A percentile compares a stretch with the other conserved stretches of the same genome.
Evolutionary conservation across 106 monocot species (phyloP).

Genomic region (Dioscorea zingiberensis): DNA sequence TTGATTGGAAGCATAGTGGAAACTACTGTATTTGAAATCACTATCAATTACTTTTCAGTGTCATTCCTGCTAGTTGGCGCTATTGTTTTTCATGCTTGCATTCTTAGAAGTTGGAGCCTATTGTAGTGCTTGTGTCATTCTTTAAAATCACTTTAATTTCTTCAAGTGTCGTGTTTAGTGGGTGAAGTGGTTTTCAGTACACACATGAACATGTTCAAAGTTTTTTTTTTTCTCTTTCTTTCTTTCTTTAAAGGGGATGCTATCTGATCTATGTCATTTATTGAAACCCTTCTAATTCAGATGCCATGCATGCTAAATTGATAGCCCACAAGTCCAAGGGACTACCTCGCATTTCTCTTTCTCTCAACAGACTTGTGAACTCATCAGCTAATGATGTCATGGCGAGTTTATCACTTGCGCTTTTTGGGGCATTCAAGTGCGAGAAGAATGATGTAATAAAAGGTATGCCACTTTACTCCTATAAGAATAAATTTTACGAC

Average conservation of each 20-base stretch:
- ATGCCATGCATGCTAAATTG: slow-evolving; percentile 25
- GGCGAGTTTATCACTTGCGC: slow-evolving; percentile 34
- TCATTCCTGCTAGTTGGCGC: no score
- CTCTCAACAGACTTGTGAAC: slow-evolving; percentile 30
- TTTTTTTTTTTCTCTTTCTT: neutral
- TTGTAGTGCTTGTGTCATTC: no score
- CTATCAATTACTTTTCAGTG: no score
- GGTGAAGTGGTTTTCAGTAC: no score
- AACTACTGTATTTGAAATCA: no score
- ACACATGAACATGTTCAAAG: neutral
- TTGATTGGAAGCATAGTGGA: neutral
- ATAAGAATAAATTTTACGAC: neutral
- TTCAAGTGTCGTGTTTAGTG: neutral
- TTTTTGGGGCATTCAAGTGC: slow-evolving; percentile 39
- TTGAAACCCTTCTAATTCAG: slow-evolving; percentile 19
- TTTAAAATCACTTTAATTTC: neutral
- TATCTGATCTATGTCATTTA: neutral
- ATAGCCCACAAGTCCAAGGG: slow-evolving; percentile 66
- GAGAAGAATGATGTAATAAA: slow-evolving; percentile 28
- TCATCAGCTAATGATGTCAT: slow-evolving; percentile 39
- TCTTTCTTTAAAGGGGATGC: neutral
- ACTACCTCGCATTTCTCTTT: slow-evolving; percentile 58
- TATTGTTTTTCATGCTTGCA: no score
- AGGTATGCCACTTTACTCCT: slow-evolving; percentile 26
- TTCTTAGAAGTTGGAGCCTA: no score